phyloP scores from a whole-genome alignment of 495 filamentous ascomycete species.

The Penicillium dipodomyicola region DNA sequence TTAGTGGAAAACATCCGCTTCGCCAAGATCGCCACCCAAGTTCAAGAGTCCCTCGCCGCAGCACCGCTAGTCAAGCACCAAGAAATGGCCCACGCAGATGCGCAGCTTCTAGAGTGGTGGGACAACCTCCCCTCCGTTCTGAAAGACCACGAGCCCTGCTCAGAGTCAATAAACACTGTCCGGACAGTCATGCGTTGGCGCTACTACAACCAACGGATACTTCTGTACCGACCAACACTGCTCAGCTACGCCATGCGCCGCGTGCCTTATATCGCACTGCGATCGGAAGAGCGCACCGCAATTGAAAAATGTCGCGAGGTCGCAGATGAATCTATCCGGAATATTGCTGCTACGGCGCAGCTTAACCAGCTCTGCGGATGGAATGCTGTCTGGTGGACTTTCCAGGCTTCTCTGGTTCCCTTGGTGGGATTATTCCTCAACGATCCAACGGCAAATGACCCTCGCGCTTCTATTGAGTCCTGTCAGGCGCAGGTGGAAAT shows the following conservation, averaged over 20 bases:
- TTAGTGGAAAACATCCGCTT: constrained; percentile 76
- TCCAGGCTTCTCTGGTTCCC: constrained; percentile 76
- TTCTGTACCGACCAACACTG: constrained; percentile 73
- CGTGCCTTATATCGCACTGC: constrained; percentile 53
- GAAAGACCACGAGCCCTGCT: constrained; percentile 64
- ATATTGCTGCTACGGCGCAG: constrained; percentile 64
- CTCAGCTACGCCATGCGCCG: constrained; percentile 69
- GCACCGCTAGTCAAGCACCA: constrained; percentile 62
- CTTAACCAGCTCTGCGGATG: constrained; percentile 75
- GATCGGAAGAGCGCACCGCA: constrained; percentile 65
- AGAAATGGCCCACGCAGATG: constrained; percentile 63
- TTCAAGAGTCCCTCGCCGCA: constrained; percentile 73
- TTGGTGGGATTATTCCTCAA: constrained; percentile 70
- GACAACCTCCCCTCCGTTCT: constrained; percentile 68
- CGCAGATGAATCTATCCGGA: constrained; percentile 66
- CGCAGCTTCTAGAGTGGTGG: constrained; percentile 69
- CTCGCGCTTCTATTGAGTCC: constrained; percentile 50
- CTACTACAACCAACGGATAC: constrained; percentile 74
- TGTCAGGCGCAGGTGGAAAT: constrained; percentile 60
- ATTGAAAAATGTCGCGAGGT: constrained; percentile 67
- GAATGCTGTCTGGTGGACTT: constrained; percentile 82
- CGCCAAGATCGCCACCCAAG: constrained; percentile 73
- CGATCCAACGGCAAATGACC: constrained; percentile 52
- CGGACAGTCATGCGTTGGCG: constrained; percentile 80
- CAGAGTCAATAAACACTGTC: constrained; percentile 65